Percentiles rank a stretch among this genome's conserved stretches.
Conservation (phyloP, 768 basidiomycete species). For the Tylopilus cervinicoccineus region DNA sequence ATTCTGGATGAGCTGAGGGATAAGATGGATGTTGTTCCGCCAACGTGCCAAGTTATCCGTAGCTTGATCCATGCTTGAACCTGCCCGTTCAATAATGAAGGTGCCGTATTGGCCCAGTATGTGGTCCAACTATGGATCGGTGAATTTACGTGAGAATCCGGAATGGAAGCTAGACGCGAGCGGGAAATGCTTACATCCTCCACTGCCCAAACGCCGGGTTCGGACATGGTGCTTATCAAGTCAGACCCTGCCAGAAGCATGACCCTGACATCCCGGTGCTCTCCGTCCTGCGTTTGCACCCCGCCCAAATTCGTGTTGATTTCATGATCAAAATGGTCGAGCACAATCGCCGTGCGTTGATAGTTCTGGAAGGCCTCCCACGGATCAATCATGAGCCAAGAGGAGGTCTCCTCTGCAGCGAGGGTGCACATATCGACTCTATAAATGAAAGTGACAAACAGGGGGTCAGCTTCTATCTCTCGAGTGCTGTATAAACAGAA, state of each 20-base stretch:
- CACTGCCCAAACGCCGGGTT: conserved; percentile 97
- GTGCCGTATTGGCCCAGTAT: conserved; percentile 94
- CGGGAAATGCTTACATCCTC: conserved; percentile 67
- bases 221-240: conserved; percentile 95
- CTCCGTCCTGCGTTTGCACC: conserved; percentile 65
- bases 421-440: conserved; percentile 87
- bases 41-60: conserved; percentile 69
- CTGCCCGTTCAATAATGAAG: conserved; percentile 92
- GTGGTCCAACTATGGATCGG: conserved; percentile 73
- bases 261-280: conserved; percentile 72
- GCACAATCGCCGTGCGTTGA: conserved; percentile 93
- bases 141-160: conserved; percentile 11
- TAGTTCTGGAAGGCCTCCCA: conserved; percentile 97
- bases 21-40: conserved; percentile 85
- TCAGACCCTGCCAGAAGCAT: conserved; percentile 98
- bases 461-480: conserved; percentile 19
- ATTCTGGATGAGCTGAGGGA: conserved; percentile 94
- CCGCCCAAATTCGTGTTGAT: conserved; percentile 86
- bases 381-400: conserved; percentile 96
- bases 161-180: conserved; percentile 5
- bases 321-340: conserved; percentile 96
- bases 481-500: neutral
- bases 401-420: conserved; percentile 84
- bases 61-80: conserved; percentile 85
- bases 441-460: conserved; percentile 23